These are phyloP conservation scores for Puccinia hordei DNA, from an alignment of 1,284 basidiomycete genomes.

Conservation along the genomic window DNA sequence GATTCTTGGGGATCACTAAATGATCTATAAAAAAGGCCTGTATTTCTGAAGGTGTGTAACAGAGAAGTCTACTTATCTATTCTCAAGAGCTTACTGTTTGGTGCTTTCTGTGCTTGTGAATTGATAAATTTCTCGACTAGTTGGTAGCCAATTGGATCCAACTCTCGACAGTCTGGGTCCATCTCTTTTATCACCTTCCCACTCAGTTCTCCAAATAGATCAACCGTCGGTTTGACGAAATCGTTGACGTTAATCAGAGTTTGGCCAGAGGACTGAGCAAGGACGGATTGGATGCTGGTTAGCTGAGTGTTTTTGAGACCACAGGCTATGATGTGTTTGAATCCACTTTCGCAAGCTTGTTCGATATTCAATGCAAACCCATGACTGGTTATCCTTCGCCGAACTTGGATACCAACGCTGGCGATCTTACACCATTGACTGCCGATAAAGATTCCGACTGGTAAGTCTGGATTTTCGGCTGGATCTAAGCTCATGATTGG, in stretches of 20 bases:
- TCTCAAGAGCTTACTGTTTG: too few species aligned
- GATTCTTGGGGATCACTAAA: too few species aligned
- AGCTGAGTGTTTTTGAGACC: slow-evolving; percentile 84
- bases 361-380: slow-evolving; percentile 94
- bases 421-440: slow-evolving; percentile 72
- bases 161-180: slow-evolving; percentile 52
- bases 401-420: slow-evolving; percentile 93
- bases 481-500: slow-evolving; percentile 50
- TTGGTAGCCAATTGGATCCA: slow-evolving; percentile 30
- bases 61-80: too few species aligned
- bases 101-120: background rate
- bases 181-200: slow-evolving; percentile 59
- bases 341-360: slow-evolving; percentile 76
- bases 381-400: slow-evolving; percentile 88
- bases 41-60: too few species aligned
- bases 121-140: slow-evolving; percentile 15
- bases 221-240: slow-evolving; percentile 54
- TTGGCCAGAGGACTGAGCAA: background rate
- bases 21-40: too few species aligned
- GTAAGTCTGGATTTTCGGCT: slow-evolving; percentile 26
- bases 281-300: slow-evolving; percentile 59
- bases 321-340: slow-evolving; percentile 85
- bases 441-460: slow-evolving; percentile 53
- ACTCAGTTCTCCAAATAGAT: slow-evolving; percentile 56
- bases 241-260: slow-evolving; percentile 52